Evolutionary conservation across 306 rosid species (phyloP), one percentile per base, ranked within the genome.

Genomic region (Casuarina cunninghamiana): DNA sequence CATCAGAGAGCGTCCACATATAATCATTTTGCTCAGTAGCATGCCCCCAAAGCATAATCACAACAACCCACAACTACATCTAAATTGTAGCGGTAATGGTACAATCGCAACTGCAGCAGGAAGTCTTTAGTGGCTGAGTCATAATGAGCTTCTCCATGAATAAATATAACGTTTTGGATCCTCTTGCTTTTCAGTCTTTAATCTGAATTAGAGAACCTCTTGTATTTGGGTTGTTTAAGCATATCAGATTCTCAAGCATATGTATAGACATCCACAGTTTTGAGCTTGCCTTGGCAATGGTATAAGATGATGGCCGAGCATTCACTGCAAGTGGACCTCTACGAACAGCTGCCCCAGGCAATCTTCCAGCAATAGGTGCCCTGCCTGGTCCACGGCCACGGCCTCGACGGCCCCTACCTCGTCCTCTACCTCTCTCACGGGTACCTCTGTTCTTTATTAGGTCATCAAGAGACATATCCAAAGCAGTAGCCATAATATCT

Each of bases 241-340:
- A 86, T 82, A 72, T 89, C 97, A 89, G 87, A 90, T 76, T 88
- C 90, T 90, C 90, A 86, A 83, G 84, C 88, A 90, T 85, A 88
- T 87, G 89, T 87, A 91, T 84, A 84, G 87, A 86, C 91, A 90
- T 87, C 97, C 79, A 85, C 88, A 76, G 82, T 83, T 88, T 87
- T 66, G 80, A 86, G 99, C 99, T 95, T 95, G 99, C 99, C 99
- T 95, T 95, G 84, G 97, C 89, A 88, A 95, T 95, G 77, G 88
- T 79, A 84, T 84, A 84, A 43, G 97, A 80, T n/a, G 97, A 88
- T 43, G 92, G 90, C 62, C 91, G 91, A 57, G 93, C 54, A 84
- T 79, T 86, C 71, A 91, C 80, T 71, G 83, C 50, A 39, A 88
- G 89, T 84, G 97, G 97, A 72, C 86, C 97, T 81, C 97, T 89